phyloP scores from a whole-genome alignment of 352 stramenopile genomes.

The Phytophthora capsici region DNA sequence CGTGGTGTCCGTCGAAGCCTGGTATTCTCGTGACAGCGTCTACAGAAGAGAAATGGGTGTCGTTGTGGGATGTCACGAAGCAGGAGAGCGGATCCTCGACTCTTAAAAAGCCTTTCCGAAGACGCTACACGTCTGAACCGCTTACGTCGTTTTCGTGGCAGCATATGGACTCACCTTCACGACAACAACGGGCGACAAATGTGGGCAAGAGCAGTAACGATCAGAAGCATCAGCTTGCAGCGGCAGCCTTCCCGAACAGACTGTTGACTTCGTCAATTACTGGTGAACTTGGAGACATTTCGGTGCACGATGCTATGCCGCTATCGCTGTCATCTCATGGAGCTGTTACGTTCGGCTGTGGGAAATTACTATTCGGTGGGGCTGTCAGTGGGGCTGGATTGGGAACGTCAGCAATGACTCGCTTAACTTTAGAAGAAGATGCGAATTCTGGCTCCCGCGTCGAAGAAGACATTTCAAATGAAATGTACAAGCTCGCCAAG shows the following conservation, averaged over 20 bases:
- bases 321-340: slow-evolving; percentile 77
- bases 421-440: slow-evolving; percentile 45
- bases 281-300: slow-evolving; percentile 87
- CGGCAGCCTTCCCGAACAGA: slow-evolving; percentile 81
- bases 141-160: slow-evolving; percentile 87
- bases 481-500: slow-evolving; percentile 82
- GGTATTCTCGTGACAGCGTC: slow-evolving; percentile 83
- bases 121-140: slow-evolving; percentile 80
- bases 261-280: slow-evolving; percentile 74
- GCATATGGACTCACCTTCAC: slow-evolving; percentile 43
- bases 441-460: slow-evolving; percentile 17
- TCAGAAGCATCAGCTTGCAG: slow-evolving; percentile 45
- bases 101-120: slow-evolving; percentile 78
- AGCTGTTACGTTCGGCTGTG: slow-evolving; percentile 79
- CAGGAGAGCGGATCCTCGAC: slow-evolving; percentile 51
- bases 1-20: slow-evolving; percentile 84
- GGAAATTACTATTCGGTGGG: slow-evolving; percentile 70
- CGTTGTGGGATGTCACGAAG: slow-evolving; percentile 82
- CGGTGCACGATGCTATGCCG: slow-evolving; percentile 87
- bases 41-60: slow-evolving; percentile 83
- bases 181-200: slow-evolving; percentile 24
- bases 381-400: slow-evolving; percentile 33
- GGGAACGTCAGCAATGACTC: slow-evolving; percentile 46
- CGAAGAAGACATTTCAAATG: slow-evolving; percentile 75
- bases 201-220: slow-evolving; percentile 30